Evolutionary conservation across 2,329 filamentous ascomycete genomes (phyloP), one percentile per base, ranked within the genome.

Genomic region (Bertia moriformis): DNA sequence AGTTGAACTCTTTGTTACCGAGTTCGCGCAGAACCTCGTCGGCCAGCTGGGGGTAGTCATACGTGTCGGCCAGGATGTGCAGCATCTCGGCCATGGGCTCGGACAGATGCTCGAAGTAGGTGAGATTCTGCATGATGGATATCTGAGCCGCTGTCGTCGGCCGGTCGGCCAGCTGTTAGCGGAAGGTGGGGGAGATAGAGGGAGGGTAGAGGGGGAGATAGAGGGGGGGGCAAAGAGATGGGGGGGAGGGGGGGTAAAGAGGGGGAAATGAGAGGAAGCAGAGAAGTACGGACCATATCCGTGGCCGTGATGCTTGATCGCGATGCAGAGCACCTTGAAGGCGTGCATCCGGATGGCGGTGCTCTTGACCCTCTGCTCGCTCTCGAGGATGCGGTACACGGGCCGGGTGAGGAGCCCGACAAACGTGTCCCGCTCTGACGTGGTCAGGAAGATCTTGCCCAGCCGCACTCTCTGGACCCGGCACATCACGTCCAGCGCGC

Each of bases 61-160:
- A 98, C 62, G 94, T 88, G 55, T 96, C 88, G 1, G 88, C 81
- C 18, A 98, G 67, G 51, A 96, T 98, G 50, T 96, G 86, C 4
- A 98, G 65, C 50, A 98, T 94, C 56, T 98, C 93, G 20, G 91
- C 91, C 91, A 98, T 98, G 1, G 91, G 91, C 53, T 98, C 91
- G 1, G 91, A 89, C n/a, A 98, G 65, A 58, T 98, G 91, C 60
- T 98, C 91, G 51, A 96, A 98, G 56, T 98, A 98, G 4, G 91
- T 94, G 47, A 98, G 64, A 54, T 91, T 96, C 58, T 98, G 91
- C 40, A 96, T 88, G 51, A 98, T 93, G 37, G 88, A 93, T 37
- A 93, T 96, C 68, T 98, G 91, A 2, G 91, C 91, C 39, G 85
- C 85, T 93, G 50, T 5, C 29, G 18, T 4, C 18, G 18, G 37